Evolutionary conservation across 805 yeast species (phyloP).

Genomic region (Saccharomycopsis babjevae): DNA sequence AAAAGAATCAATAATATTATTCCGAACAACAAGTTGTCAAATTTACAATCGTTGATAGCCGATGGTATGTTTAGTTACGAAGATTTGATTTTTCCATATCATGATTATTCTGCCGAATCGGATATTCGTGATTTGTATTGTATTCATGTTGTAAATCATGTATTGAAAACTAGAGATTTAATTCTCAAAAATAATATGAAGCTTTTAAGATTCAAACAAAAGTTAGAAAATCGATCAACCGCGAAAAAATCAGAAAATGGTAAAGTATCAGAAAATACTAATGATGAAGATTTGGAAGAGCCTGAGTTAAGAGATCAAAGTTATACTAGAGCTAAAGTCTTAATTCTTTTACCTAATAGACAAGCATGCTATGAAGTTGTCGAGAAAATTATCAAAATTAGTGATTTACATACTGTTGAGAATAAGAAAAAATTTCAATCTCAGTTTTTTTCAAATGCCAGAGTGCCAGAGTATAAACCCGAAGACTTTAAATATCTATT

Average conservation of each 20-base stretch:
- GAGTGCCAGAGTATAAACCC: slow-evolving; percentile 50
- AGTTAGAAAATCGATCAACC: slow-evolving; percentile 17
- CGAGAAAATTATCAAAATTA: slow-evolving; percentile 45
- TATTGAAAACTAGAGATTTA: slow-evolving; percentile 79
- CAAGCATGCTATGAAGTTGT: slow-evolving; percentile 65
- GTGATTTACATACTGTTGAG: slow-evolving; percentile 69
- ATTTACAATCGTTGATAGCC: slow-evolving; percentile 42
- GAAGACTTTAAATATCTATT: slow-evolving; percentile 72
- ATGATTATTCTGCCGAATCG: slow-evolving; percentile 37
- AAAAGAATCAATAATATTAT: slow-evolving; percentile 29
- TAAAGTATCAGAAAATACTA: neutral
- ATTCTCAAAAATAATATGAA: slow-evolving; percentile 67
- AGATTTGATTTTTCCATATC: slow-evolving; percentile 56
- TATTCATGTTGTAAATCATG: slow-evolving; percentile 71
- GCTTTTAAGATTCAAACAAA: slow-evolving; percentile 34
- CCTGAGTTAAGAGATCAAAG: slow-evolving; percentile 86
- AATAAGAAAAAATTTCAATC: slow-evolving; percentile 63
- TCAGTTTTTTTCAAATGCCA: slow-evolving; percentile 46
- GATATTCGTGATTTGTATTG: slow-evolving; percentile 53
- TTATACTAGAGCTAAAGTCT: slow-evolving; percentile 83
- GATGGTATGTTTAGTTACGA: slow-evolving; percentile 63
- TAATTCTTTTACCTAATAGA: slow-evolving; percentile 78
- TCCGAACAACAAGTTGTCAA: slow-evolving; percentile 25
- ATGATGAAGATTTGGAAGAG: slow-evolving; percentile 39
- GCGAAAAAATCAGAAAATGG: neutral